Evolutionary conservation across 2,329 filamentous ascomycete genomes (phyloP).

Genomic region (Cladophialophora yegresii): DNA sequence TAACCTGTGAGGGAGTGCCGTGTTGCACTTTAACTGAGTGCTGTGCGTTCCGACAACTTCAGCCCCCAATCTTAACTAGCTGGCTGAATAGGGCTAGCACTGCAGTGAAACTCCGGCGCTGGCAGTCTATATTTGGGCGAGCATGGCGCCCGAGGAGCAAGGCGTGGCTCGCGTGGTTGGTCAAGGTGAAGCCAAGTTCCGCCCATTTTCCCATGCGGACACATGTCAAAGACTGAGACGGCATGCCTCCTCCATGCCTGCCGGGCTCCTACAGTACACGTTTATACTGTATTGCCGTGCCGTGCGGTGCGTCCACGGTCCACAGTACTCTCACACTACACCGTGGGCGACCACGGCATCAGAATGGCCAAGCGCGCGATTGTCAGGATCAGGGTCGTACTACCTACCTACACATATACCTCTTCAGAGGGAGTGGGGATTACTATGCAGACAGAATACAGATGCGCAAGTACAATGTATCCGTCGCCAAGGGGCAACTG

Average conservation of each 20-base stretch:
- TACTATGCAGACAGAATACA: no score
- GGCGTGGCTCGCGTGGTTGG: background rate
- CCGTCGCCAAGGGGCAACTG: no score
- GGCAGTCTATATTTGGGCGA: conserved; percentile 5
- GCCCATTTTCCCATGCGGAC: background rate
- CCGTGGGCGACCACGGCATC: no score
- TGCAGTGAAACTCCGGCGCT: conserved; percentile 1
- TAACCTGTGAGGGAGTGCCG: background rate
- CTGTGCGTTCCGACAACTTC: background rate
- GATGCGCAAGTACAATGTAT: no score
- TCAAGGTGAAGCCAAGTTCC: background rate
- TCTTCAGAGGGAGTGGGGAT: no score
- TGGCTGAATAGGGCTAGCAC: background rate
- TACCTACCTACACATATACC: no score
- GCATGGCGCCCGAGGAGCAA: background rate
- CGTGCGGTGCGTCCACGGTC: no score
- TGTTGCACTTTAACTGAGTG: background rate
- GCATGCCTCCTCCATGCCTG: no score
- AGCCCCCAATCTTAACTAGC: conserved; percentile 3
- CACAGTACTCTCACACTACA: no score
- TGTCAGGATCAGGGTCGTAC: no score
- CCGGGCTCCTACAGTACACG: background rate
- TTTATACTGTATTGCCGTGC: background rate
- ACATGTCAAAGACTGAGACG: background rate
- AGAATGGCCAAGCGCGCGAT: no score